Evolutionary conservation across 768 basidiomycete genomes (phyloP), one percentile per base, ranked within the genome.

Genomic region (Xanthoconium stramineum): DNA sequence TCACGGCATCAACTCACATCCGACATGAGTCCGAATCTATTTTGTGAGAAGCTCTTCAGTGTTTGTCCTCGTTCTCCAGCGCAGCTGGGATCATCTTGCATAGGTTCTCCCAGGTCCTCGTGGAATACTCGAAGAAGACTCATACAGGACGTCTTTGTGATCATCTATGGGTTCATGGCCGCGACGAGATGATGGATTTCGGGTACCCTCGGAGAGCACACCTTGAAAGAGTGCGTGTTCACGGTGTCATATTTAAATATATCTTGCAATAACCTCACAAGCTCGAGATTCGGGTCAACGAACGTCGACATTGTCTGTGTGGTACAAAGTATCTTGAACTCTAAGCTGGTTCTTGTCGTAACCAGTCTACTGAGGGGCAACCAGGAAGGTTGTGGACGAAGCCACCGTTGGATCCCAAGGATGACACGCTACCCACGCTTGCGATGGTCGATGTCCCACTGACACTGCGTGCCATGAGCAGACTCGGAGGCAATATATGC

Each of bases 141-240:
- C 92, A 98, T 99, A 69, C 82, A 96, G 10, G 97, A 99, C 74
- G 98, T 98, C 69, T 99, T 99, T 69, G 97, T 99, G 40, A 97
- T 99, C 69, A 97, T 99, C 50, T 99, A 97, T 72, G 96, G 98
- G 70, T 83, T 98, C 52, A 82, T 99, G 78, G n/a, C n/a, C n/a
- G n/a, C n/a, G 96, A 98, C 66, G 97, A 99, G 78, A 98, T 98
- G 93, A 98, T 98, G 94, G 97, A 99, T 77, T 99, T 97, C 74
- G 97, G 97, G 10, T 98, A 89, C 70, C 96, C 97, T 0, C 97
- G 98, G 97, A 99, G 77, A 94, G 91, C 81, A 98, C 80, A 99
- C 98, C 64, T 74, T 98, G 50, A 96, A 98, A 75, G 96, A 98
- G 88, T 92, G 60, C 65, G 86, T 76, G 30, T 43, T n/a, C n/a